phyloP scores from a whole-genome alignment of 495 filamentous ascomycete genomes.

The Patellaria atrata region DNA sequence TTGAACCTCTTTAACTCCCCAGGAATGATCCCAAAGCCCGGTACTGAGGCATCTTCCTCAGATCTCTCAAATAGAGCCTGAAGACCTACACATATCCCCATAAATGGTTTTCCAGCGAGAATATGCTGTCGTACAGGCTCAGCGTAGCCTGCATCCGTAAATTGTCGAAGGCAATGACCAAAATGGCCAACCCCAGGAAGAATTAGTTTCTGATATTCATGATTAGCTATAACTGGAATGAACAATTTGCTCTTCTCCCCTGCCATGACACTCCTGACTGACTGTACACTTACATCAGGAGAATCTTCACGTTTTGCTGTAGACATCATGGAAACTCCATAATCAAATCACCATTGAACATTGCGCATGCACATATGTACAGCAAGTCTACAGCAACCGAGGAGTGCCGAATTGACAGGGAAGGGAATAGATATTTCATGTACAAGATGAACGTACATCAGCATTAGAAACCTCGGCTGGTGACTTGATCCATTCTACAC shows the following conservation, averaged over 20 bases:
- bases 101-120: conserved; percentile 78
- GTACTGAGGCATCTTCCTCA: conserved; percentile 52
- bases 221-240: not conserved
- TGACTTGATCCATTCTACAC: conserved; percentile 78
- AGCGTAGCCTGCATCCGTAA: conserved; percentile 63
- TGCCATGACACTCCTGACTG: no score
- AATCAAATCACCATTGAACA: no score
- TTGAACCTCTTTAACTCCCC: conserved; percentile 61
- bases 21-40: conserved; percentile 63
- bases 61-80: conserved; percentile 83
- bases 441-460: conserved; percentile 43
- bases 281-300: no score
- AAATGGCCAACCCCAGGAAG: conserved; percentile 95
- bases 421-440: not conserved
- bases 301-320: no score
- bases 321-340: no score
- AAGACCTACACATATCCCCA: conserved; percentile 93
- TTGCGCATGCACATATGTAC: no score
- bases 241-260: no score
- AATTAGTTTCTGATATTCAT: conserved; percentile 56
- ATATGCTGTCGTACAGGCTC: conserved; percentile 70
- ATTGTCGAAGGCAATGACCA: conserved; percentile 80
- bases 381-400: conserved; percentile 6
- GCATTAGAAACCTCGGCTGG: conserved; percentile 73
- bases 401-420: conserved; percentile 8